Base-by-base conservation (phyloP, 2,329 filamentous ascomycete genomes). In the Paraconiothyrium sp. region DNA sequence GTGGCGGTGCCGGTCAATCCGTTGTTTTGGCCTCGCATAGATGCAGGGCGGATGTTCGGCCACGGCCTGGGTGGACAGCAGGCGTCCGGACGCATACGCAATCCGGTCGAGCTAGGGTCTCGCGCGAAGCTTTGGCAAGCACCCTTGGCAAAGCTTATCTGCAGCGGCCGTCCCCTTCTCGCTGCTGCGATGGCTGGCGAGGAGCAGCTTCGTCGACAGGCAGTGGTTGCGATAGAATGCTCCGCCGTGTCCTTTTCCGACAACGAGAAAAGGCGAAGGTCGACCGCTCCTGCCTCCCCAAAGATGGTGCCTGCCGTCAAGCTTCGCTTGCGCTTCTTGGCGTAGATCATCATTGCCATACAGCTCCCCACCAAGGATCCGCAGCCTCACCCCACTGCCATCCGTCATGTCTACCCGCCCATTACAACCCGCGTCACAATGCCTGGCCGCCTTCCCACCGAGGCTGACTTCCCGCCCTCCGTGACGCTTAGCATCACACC, bases 391-490 rank as follows among this genome's bases (percentile, higher is more conserved):
- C 57, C 47, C 58, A 48, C 50, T 56, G 24, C 50, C 48, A 61
- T 16, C 6, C 39, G 39, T 24, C 48, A 35, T 37, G 32, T 22
- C 49, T 13, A 22, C 43, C 16, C 32, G 37, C 65, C 63, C 67
- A 63, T 57, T 54, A 57, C 49, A 60, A 30, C 57, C 47, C 14
- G 58, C 43, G 57, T 66, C 70, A 66, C 61, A 43, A 80, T 80
- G 79, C 78, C 78, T 51, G 76, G 80, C 57, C 80, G 81, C 58
- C 74, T 84, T 49, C 83, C 83, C 39, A 78, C 72, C 3, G 68
- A 68, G 41, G 67, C 66, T 16, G 82, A 84, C 71, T 84, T 84
- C 55, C 73, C 81, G 10, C 67, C 72, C 30, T 72, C 74, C 8
- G 72, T 80, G 32, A 78, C 72, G 47, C 68, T 84, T 46, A 78